Base-by-base conservation (phyloP, 2,329 filamentous ascomycete genomes). In the Didymella segeticola region DNA sequence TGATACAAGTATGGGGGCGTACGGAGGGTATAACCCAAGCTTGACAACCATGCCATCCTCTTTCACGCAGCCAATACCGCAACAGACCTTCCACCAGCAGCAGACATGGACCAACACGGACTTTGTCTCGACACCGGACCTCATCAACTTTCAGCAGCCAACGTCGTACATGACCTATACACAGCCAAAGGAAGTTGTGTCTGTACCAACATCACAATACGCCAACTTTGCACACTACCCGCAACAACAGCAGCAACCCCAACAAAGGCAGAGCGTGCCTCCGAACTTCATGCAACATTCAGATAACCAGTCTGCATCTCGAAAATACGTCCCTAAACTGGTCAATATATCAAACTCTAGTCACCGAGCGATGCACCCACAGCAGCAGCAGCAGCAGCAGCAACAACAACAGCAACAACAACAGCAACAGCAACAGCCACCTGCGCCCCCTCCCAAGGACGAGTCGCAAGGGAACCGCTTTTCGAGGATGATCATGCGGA, bases 401-500 rank as follows among this genome's bases (percentile, higher is more conserved):
- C 42, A 43, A 20, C 41, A 43, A 20, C 41, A 43, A n/a, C 34
- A 37, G 34, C 34, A 37, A 14, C 34, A 43, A 8, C 41, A 14
- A 23, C 67, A 72, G 12, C 68, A 72, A 33, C 64, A 72, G 11
- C 68, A 72, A 34, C 67, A 69, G 43, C 68, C 68, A 31, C 71
- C 71, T 14, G 68, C 69, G 5, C 71, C 71, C n/a, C 69, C 69
- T 15, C 69, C 70, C 8, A 73, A 74, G 41, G 71, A 74, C 36
- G 68, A 72, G 20, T 58, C 60, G 15, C 68, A 70, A 42, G 61
- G 64, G 29, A 71, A 71, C 23, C 66, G 71, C 29, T 74, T 73
- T 49, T 73, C 71, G 2, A 60, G 68, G 30, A 69, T 72, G 48
- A 68, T 69, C 30, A 71, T 73, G 69, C 62, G 70, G 47, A 60